Evolutionary conservation across 2,329 filamentous ascomycete species (phyloP).

Genomic region (Phialophora chinensis): DNA sequence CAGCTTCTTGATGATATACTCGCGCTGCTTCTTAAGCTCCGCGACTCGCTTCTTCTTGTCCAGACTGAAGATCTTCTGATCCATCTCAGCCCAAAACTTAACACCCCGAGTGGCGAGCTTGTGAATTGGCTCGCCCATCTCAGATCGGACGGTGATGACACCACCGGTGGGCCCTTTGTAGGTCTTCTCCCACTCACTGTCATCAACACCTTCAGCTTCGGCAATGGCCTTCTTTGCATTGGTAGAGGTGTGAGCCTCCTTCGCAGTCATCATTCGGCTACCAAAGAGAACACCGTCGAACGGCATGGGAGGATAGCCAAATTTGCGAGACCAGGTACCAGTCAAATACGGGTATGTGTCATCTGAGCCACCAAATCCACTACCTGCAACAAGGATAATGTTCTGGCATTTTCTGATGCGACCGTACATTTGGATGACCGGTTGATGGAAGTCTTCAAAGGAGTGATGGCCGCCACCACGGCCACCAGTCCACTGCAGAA

Average conservation of each 20-base stretch:
- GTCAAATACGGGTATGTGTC: constrained; percentile 93
- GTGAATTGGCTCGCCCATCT: constrained; percentile 99
- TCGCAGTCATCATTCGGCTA: constrained; percentile 92
- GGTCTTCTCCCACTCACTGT: constrained; percentile 86
- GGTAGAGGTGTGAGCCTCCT: constrained; percentile 86
- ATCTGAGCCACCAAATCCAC: constrained; percentile 86
- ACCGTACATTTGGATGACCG: constrained; percentile 87
- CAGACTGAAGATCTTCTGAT: constrained; percentile 94
- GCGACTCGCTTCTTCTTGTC: constrained; percentile 92
- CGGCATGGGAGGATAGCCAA: constrained; percentile 89
- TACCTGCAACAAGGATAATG: constrained; percentile 86
- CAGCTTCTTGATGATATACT: constrained; percentile 92
- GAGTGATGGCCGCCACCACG: constrained; percentile 94
- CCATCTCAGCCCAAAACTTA: constrained; percentile 97
- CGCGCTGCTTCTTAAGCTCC: constrained; percentile 84
- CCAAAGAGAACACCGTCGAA: constrained; percentile 92
- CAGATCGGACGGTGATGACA: constrained; percentile 93
- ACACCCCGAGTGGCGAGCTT: constrained; percentile 97
- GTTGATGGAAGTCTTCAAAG: constrained; percentile 93
- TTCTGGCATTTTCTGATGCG: constrained; percentile 85
- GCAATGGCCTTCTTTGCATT: constrained; percentile 89
- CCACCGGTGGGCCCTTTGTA: constrained; percentile 91
- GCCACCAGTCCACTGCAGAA: constrained; percentile 93
- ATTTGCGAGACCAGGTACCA: constrained; percentile 84
- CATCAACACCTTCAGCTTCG: constrained; percentile 80